Conservation (phyloP, 768 basidiomycete genomes). For the Roridomyces roridus region DNA sequence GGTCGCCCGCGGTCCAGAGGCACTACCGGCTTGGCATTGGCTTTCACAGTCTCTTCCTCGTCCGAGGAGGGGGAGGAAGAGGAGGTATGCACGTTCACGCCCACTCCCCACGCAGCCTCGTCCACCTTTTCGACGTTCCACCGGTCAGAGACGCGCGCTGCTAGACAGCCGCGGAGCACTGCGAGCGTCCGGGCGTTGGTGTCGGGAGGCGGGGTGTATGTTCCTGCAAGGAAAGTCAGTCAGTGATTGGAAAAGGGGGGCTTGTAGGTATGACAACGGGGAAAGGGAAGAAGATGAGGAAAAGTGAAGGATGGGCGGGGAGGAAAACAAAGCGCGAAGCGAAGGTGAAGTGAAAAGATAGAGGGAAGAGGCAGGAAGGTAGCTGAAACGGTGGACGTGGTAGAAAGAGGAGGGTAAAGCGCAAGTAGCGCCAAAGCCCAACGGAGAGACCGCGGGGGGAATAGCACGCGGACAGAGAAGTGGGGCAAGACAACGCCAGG, state of each 20-base stretch:
- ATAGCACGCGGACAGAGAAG: too few relatives aligned
- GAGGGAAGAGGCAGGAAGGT: neutral
- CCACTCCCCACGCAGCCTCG: constrained; percentile 81
- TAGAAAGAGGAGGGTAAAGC: neutral
- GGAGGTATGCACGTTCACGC: constrained; percentile 47
- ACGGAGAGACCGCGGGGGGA: too few relatives aligned
- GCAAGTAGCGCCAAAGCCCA: too few relatives aligned
- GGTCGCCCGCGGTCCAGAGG: constrained; percentile 15
- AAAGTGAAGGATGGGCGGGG: neutral
- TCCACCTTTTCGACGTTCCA: constrained; percentile 88
- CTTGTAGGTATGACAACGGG: neutral
- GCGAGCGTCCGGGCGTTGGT: constrained; percentile 53
- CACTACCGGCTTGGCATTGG: too few relatives aligned
- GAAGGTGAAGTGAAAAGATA: neutral
- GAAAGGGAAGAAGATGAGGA: neutral
- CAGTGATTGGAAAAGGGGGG: constrained; percentile 8
- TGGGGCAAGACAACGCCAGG: too few relatives aligned
- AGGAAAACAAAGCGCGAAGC: neutral
- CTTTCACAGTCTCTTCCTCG: neutral
- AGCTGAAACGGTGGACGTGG: neutral
- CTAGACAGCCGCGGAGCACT: constrained; percentile 82
- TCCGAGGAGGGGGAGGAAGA: neutral
- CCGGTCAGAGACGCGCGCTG: constrained; percentile 61
- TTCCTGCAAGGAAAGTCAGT: constrained; percentile 49
- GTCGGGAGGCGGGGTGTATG: constrained; percentile 64